Evolutionary conservation across 768 basidiomycete species (phyloP).

Genomic region (Dendrothele bispora): DNA sequence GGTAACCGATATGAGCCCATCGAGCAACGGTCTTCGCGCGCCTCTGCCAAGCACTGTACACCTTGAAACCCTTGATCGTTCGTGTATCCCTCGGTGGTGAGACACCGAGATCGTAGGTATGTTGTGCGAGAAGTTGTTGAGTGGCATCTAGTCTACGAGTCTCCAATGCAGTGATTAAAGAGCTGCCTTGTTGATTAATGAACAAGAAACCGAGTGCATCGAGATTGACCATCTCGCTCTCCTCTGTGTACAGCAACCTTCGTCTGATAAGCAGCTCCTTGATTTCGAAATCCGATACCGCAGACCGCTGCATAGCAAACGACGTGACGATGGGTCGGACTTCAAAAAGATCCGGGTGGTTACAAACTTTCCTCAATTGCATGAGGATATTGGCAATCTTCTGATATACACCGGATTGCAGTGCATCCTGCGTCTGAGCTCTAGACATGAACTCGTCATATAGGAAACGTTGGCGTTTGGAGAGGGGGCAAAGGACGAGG

Average conservation of each 20-base stretch:
- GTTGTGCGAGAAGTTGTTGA: slow-evolving; percentile 49
- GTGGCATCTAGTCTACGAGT: slow-evolving; percentile 62
- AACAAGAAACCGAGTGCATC: slow-evolving; percentile 67
- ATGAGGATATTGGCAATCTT: slow-evolving; percentile 94
- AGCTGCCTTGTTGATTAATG: slow-evolving; percentile 50
- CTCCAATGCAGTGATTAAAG: slow-evolving; percentile 53
- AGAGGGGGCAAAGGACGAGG: slow-evolving; percentile 82
- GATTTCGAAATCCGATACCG: slow-evolving; percentile 78
- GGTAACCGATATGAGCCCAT: slow-evolving; percentile 70
- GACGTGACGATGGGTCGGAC: slow-evolving; percentile 81
- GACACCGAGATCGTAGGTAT: slow-evolving; percentile 50
- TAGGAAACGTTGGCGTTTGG: slow-evolving; percentile 90
- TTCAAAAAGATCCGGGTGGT: slow-evolving; percentile 92
- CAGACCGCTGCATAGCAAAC: slow-evolving; percentile 74
- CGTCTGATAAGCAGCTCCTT: slow-evolving; percentile 86
- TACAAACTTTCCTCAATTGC: slow-evolving; percentile 97
- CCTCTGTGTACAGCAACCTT: slow-evolving; percentile 54
- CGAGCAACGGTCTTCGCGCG: slow-evolving; percentile 53
- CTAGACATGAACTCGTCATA: slow-evolving; percentile 97
- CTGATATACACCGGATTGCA: slow-evolving; percentile 84
- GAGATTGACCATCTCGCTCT: slow-evolving; percentile 58
- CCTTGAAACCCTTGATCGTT: slow-evolving; percentile 70
- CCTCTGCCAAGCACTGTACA: slow-evolving; percentile 49
- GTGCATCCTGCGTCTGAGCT: slow-evolving; percentile 76
- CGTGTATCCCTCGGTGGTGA: slow-evolving; percentile 74